Conservation (phyloP, 495 filamentous ascomycete species). For the Aspergillus panamensis region DNA sequence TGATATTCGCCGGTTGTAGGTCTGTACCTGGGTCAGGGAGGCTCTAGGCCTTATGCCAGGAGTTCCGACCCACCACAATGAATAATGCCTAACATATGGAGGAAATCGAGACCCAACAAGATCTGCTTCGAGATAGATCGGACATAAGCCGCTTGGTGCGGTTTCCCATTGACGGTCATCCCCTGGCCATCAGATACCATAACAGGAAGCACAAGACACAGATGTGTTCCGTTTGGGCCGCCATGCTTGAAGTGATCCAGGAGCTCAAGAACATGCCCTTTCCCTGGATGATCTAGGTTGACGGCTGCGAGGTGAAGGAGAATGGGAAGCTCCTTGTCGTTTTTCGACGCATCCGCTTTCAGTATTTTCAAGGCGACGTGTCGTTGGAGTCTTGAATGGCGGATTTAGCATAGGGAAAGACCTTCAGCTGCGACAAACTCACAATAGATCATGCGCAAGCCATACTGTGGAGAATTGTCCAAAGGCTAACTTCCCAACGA, state of each 20-base stretch:
- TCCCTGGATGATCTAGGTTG: slow-evolving; percentile 23
- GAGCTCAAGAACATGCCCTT: slow-evolving; percentile 35
- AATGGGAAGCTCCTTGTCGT: slow-evolving; percentile 9
- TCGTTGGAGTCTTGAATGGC: slow-evolving; percentile 22
- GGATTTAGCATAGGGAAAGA: not conserved
- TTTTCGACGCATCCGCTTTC: slow-evolving; percentile 22
- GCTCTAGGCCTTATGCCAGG: not conserved
- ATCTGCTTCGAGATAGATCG: slow-evolving; percentile 11
- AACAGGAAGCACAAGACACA: slow-evolving; percentile 43
- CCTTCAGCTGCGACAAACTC: not conserved
- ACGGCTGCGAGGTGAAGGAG: slow-evolving; percentile 7
- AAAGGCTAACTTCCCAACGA: slow-evolving; percentile 52
- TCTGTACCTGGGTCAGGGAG: slow-evolving; percentile 1
- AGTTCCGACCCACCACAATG: slow-evolving; percentile 12
- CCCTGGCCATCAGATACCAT: slow-evolving; percentile 23
- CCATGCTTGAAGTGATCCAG: slow-evolving; percentile 42
- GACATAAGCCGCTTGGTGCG: slow-evolving; percentile 2
- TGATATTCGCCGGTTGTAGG: slow-evolving; percentile 17
- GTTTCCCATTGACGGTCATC: slow-evolving; percentile 15
- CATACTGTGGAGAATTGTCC: slow-evolving; percentile 52
- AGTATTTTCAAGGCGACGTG: slow-evolving; percentile 36
- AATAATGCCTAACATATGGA: slow-evolving; percentile 7
- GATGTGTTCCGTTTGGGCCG: slow-evolving; percentile 47
- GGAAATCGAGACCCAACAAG: slow-evolving; percentile 13
- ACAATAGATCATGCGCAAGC: slow-evolving; percentile 41